These are phyloP conservation scores for Canavalia gladiata DNA, from an alignment of 306 rosid species.

Conservation along the genomic window DNA sequence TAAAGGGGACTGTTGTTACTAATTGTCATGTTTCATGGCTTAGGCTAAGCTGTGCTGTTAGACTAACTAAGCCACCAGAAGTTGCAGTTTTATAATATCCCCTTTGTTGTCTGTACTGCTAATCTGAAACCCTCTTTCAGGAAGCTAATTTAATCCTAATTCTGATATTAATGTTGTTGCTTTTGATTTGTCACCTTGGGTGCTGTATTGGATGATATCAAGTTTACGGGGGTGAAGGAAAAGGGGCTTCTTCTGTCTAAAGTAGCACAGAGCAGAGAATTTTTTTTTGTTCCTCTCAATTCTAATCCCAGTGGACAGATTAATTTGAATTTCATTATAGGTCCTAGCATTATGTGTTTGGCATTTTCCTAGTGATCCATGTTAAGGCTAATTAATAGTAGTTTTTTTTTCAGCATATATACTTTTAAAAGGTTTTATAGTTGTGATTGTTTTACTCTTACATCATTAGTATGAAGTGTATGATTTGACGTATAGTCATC, in stretches of 20 bases:
- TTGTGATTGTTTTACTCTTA: neutral
- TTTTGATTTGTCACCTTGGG: slow-evolving; percentile 21
- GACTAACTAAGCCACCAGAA: slow-evolving; percentile 11
- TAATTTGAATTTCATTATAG: neutral
- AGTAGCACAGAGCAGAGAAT: neutral
- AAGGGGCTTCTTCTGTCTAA: neutral
- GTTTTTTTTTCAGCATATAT: neutral
- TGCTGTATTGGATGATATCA: neutral
- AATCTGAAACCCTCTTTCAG: slow-evolving; percentile 12
- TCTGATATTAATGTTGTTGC: slow-evolving; percentile 25
- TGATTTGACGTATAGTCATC: slow-evolving; percentile 20
- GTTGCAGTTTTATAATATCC: slow-evolving; percentile 35
- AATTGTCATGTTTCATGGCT: slow-evolving; percentile 3
- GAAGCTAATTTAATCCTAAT: slow-evolving; percentile 3
- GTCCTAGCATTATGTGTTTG: slow-evolving; percentile 5
- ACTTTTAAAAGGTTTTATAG: slow-evolving; percentile 1
- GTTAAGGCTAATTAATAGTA: slow-evolving; percentile 17
- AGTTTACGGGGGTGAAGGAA: slow-evolving; percentile 4
- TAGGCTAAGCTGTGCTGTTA: slow-evolving; percentile 7
- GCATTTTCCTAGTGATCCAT: neutral
- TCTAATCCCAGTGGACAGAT: neutral
- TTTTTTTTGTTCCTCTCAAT: neutral
- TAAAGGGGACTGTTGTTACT: slow-evolving; percentile 10
- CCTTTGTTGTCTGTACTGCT: slow-evolving; percentile 10
- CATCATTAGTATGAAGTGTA: neutral